Base-by-base conservation (phyloP, 169 alveolate species). In the Eimeria praecox region DNA sequence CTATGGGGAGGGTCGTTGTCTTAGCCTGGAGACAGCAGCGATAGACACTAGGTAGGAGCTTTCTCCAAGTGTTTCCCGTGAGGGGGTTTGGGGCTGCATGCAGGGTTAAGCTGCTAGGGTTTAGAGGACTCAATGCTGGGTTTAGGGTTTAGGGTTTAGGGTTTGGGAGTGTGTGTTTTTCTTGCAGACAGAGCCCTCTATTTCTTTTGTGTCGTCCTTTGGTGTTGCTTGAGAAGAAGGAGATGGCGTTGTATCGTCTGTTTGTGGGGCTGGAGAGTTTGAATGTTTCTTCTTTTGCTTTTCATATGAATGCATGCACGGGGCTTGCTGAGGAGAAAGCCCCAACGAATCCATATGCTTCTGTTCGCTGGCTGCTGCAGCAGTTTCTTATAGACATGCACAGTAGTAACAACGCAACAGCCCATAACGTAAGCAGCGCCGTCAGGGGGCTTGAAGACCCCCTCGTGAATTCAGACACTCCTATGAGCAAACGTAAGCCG, bases 1-100 rank as follows among this genome's bases (percentile, higher is more conserved):
- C 73, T 82, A 82, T n/a, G 90, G 90, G n/a, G 90, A 82, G 90
- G 90, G 90, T 52, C 69, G 90, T 22, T 64, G 52, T 35, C 90
- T 82, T n/a, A 49, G 54, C 73, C 8, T 30, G 75, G 90, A 82
- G 90, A n/a, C 90, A 38, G 71, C 90, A 22, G 49, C 90, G 0
- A 40, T 49, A 27, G 90, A 82, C 30, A 49, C 12, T 73, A 82
- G 90, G 90, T 82, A 49, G 35, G 73, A 40, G 80, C 44, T 69
- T 27, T 59, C n/a, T 16, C 27, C 22, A 59, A 5, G 56, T 12
- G 12, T 49, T 12, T 49, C 20, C 12, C 30, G 69, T 0, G n/a
- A n/a, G 22, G n/a, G n/a, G 1, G 69, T 9, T 22, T 59, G 69
- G 69, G 69, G 69, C 20, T 59, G 69, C 69, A 2, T 49, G 69